phyloP scores from a whole-genome alignment of 345 rosid genomes.

The Lenwebbia sp. region DNA sequence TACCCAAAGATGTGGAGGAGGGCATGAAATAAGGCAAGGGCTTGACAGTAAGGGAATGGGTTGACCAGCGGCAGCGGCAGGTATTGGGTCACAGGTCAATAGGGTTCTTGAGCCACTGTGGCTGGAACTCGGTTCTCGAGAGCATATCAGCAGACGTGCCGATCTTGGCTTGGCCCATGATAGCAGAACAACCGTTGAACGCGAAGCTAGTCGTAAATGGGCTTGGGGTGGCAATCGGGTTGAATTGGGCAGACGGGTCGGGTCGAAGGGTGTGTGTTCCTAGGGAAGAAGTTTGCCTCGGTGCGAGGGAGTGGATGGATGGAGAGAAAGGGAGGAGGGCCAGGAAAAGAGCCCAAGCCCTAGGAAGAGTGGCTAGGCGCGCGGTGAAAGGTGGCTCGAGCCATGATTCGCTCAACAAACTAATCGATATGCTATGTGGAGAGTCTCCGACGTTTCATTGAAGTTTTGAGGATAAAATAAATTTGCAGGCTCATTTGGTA shows the following conservation, averaged over 20 bases:
- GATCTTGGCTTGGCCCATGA: slow-evolving; percentile 11
- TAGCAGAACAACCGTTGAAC: slow-evolving; percentile 9
- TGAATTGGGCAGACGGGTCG: background rate
- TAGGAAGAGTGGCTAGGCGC: slow-evolving; percentile 2
- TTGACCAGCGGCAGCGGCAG: slow-evolving; percentile 3
- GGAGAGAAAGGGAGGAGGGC: slow-evolving; percentile 8
- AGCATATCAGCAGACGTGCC: slow-evolving; percentile 15
- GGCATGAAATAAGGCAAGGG: background rate
- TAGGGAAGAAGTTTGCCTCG: background rate
- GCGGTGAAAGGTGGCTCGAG: slow-evolving; percentile 7
- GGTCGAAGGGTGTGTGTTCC: background rate
- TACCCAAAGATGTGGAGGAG: background rate
- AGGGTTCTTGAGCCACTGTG: slow-evolving; percentile 7
- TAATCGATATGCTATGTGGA: background rate
- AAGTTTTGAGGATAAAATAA: background rate
- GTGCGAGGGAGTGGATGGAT: slow-evolving; percentile 11
- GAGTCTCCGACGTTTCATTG: background rate
- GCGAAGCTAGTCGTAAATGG: slow-evolving; percentile 4
- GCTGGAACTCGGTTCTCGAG: slow-evolving; percentile 22
- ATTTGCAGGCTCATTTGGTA: background rate
- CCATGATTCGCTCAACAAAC: background rate
- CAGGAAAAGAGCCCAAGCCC: slow-evolving; percentile 10
- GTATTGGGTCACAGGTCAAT: slow-evolving; percentile 1
- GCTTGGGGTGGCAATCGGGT: background rate
- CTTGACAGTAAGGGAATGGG: slow-evolving; percentile 3